Evolutionary conservation across 2,329 filamentous ascomycete species (phyloP).

Genomic region (Diaporthe eres): DNA sequence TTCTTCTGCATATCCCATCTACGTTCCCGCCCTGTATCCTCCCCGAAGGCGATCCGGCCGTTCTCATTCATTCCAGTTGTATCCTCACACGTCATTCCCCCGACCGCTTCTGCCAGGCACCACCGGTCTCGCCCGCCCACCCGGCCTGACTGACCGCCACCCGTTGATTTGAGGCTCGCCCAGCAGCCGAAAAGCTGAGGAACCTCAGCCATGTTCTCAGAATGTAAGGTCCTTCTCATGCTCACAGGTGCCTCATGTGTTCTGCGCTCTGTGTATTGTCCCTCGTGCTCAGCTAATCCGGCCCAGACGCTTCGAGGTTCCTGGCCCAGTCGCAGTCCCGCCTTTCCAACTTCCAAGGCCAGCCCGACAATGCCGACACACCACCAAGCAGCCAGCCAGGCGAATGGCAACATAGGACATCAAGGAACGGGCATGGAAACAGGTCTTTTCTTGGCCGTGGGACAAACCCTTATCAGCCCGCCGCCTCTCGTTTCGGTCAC

Average conservation of each 20-base stretch:
- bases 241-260: not conserved
- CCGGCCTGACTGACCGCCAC: constrained; percentile 18
- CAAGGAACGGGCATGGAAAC: constrained; percentile 49
- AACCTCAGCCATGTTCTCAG: constrained; percentile 79
- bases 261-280: not conserved
- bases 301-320: constrained; percentile 92
- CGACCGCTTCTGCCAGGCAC: constrained; percentile 11
- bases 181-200: constrained; percentile 39
- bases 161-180: constrained; percentile 32
- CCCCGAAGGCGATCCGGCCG: constrained; percentile 8
- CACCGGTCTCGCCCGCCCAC: not conserved
- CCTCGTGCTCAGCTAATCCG: constrained; percentile 20
- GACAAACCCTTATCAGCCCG: constrained; percentile 84
- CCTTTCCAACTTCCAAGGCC: constrained; percentile 77
- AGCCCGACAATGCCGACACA: constrained; percentile 64
- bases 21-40: not conserved
- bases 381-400: constrained; percentile 51
- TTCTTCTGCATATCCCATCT: constrained; percentile 14
- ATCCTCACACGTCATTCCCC: constrained; percentile 37
- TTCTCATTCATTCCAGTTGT: constrained; percentile 13
- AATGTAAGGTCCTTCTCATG: constrained; percentile 76
- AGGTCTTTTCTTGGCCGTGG: constrained; percentile 58
- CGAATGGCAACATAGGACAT: constrained; percentile 54
- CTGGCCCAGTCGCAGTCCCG: constrained; percentile 96
- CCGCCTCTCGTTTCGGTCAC: constrained; percentile 79